Percentiles rank a stretch among this genome's conserved stretches.
phyloP scores from a whole-genome alignment of 73 alveolate genomes.

The Symbiodinium pilosum region DNA sequence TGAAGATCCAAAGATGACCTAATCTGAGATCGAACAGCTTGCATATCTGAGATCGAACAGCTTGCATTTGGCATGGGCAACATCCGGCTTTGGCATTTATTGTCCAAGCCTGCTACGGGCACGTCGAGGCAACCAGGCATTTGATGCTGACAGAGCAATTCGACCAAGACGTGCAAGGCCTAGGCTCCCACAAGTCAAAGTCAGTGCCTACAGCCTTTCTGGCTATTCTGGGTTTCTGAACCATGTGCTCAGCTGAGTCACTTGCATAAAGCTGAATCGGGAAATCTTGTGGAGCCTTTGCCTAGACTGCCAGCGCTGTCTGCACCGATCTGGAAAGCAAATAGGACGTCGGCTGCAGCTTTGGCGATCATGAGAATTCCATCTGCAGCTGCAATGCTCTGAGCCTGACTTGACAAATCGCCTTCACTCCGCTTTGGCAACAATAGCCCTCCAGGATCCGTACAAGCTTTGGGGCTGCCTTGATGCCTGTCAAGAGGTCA shows the following conservation, averaged over 20 bases:
- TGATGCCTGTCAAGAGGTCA: slow-evolving; percentile 10
- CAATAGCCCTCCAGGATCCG: too few relatives aligned
- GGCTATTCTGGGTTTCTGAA: background rate
- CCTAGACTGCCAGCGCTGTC: background rate
- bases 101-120: background rate
- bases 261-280: background rate
- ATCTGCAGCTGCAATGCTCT: background rate
- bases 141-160: background rate
- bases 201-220: background rate
- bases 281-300: background rate
- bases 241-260: background rate
- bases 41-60: background rate
- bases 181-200: background rate
- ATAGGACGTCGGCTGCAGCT: background rate
- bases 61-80: background rate
- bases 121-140: background rate
- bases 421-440: too few relatives aligned
- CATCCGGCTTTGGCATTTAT: background rate
- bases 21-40: too few relatives aligned
- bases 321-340: background rate
- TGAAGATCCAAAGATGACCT: too few relatives aligned
- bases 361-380: background rate
- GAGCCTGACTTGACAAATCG: too few relatives aligned
- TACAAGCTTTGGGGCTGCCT: background rate
- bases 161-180: background rate